These are phyloP conservation scores for Sonneratia alba DNA, from an alignment of 345 rosid genomes.

Conservation along the genomic window DNA sequence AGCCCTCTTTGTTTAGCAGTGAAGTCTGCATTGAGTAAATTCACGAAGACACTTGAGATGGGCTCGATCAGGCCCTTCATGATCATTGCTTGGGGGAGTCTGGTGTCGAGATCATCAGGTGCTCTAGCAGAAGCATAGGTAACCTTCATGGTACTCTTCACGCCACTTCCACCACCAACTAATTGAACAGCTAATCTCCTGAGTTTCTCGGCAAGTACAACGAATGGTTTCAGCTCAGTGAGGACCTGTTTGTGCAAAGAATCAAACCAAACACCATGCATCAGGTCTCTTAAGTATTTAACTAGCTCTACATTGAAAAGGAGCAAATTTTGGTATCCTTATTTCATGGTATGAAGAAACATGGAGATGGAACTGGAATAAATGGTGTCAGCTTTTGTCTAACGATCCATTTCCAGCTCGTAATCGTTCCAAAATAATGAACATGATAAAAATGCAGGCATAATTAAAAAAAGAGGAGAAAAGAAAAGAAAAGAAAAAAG, in stretches of 20 bases:
- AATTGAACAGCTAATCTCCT: conserved; percentile 82
- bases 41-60: conserved; percentile 57
- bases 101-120: conserved; percentile 78
- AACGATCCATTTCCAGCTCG: not conserved
- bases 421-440: not conserved
- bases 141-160: conserved; percentile 52
- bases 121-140: conserved; percentile 71
- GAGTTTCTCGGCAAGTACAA: conserved; percentile 59
- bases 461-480: not conserved
- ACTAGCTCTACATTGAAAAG: not conserved
- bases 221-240: conserved; percentile 71
- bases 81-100: conserved; percentile 76
- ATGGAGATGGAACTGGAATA: too few relatives aligned
- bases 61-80: conserved; percentile 73
- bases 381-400: too few relatives aligned
- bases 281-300: not conserved
- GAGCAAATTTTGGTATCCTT: not conserved
- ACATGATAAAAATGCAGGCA: not conserved
- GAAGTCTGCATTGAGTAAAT: conserved; percentile 73
- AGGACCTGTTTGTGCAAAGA: conserved; percentile 37
- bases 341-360: not conserved
- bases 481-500: too few relatives aligned
- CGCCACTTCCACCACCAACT: conserved; percentile 87
- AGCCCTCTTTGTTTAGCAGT: conserved; percentile 78
- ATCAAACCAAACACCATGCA: not conserved